phyloP scores from a whole-genome alignment of 164 flowering plant genomes.

The Malania oleifera region DNA sequence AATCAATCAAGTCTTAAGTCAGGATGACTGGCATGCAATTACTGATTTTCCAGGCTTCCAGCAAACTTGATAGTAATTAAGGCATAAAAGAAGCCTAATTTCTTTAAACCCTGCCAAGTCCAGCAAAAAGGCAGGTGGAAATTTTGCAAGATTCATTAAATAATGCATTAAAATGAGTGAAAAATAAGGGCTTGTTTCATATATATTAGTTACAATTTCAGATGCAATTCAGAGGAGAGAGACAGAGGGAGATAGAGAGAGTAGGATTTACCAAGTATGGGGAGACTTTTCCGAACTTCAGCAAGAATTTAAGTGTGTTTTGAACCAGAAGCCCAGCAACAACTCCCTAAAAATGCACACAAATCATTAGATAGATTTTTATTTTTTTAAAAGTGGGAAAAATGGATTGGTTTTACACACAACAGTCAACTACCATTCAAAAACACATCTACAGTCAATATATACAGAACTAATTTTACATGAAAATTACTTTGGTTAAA shows the following conservation, averaged over 20 bases:
- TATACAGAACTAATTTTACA: not conserved
- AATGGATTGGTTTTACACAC: not conserved
- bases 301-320: slow-evolving; percentile 85
- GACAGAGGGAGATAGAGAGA: slow-evolving; percentile 7
- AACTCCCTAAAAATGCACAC: slow-evolving; percentile 63
- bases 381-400: not conserved
- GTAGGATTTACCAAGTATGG: slow-evolving; percentile 74
- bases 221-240: not conserved
- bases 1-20: not conserved
- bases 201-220: no score
- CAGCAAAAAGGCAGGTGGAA: no score
- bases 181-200: no score
- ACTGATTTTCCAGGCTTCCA: no score
- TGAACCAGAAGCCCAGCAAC: slow-evolving; percentile 97
- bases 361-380: slow-evolving; percentile 5
- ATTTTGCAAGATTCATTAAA: no score
- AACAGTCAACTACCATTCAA: not conserved
- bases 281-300: slow-evolving; percentile 84
- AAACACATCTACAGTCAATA: not conserved
- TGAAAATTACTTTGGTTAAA: not conserved
- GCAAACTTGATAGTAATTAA: no score
- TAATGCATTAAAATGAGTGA: no score
- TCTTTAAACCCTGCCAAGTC: no score
- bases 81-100: no score
- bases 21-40: no score